Conservation (phyloP, 2,329 filamentous ascomycete species). For the Aspergillus sp. region DNA sequence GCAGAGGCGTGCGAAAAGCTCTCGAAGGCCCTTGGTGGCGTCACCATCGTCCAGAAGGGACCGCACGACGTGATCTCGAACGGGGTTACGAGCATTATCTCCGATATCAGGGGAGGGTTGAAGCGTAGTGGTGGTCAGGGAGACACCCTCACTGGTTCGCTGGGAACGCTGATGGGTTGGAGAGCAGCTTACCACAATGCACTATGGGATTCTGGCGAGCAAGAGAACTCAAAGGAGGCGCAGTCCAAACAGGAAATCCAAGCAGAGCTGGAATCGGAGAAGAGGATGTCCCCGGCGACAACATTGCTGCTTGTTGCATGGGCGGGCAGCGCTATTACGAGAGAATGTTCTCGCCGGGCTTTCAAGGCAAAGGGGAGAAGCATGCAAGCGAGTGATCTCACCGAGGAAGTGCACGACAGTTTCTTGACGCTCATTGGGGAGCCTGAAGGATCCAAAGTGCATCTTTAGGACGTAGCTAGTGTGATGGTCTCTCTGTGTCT, state of each 20-base stretch:
- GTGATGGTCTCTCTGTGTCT: neutral
- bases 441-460: conserved; percentile 47
- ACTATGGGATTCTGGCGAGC: conserved; percentile 64
- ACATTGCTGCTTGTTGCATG: conserved; percentile 76
- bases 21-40: conserved; percentile 75
- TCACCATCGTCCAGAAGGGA: conserved; percentile 91
- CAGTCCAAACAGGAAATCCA: conserved; percentile 42
- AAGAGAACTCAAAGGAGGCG: conserved; percentile 32
- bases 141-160: conserved; percentile 85
- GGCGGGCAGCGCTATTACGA: conserved; percentile 82
- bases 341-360: conserved; percentile 84
- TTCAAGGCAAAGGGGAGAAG: conserved; percentile 83
- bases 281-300: conserved; percentile 59
- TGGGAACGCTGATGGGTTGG: conserved; percentile 89
- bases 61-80: conserved; percentile 78
- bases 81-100: conserved; percentile 70
- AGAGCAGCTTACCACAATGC: conserved; percentile 80
- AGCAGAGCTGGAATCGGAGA: conserved; percentile 44
- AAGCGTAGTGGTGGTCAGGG: conserved; percentile 95
- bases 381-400: conserved; percentile 89
- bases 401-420: conserved; percentile 80
- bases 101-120: conserved; percentile 74
- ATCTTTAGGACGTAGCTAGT: conserved; percentile 23
- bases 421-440: conserved; percentile 82
- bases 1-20: conserved; percentile 66